Evolutionary conservation across 1,284 basidiomycete species (phyloP).

Genomic region (Takashimella tepidaria): DNA sequence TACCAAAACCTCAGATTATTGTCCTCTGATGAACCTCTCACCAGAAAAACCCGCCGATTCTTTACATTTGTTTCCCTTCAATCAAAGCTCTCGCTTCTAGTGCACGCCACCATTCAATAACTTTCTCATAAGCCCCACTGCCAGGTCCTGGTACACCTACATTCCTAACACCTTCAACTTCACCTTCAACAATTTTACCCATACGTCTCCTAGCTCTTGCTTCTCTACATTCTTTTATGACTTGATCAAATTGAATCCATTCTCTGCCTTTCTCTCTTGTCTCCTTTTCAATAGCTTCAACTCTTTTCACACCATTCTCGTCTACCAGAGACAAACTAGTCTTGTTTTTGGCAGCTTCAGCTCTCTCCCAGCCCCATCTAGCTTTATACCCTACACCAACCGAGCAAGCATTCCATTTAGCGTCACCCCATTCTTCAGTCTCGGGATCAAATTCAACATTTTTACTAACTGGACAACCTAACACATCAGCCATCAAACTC

Average conservation of each 20-base stretch:
- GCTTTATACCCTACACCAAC: slow-evolving; percentile 47
- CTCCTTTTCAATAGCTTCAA: slow-evolving; percentile 1
- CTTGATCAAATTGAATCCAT: slow-evolving; percentile 21
- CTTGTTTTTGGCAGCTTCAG: background rate
- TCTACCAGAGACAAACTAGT: too few relatives aligned
- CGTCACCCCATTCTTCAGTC: slow-evolving; percentile 41
- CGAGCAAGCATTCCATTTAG: slow-evolving; percentile 42
- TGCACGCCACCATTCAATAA: slow-evolving; percentile 26
- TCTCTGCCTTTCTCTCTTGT: slow-evolving; percentile 5
- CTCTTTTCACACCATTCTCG: too few relatives aligned
- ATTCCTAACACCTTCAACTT: slow-evolving; percentile 30
- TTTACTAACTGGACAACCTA: slow-evolving; percentile 62
- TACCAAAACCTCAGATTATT: too few relatives aligned
- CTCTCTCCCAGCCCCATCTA: slow-evolving; percentile 41
- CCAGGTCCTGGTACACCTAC: slow-evolving; percentile 24
- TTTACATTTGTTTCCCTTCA: background rate
- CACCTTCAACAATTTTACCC: background rate
- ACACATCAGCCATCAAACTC: slow-evolving; percentile 71
- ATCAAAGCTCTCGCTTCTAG: slow-evolving; percentile 24
- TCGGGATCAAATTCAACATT: slow-evolving; percentile 29
- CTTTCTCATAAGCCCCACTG: slow-evolving; percentile 19
- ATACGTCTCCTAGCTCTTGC: slow-evolving; percentile 8
- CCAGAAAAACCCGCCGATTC: too few relatives aligned
- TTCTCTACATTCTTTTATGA: slow-evolving; percentile 25
- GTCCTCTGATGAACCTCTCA: too few relatives aligned